Conservation (phyloP, 176 grass and related monocot species). For the Bonia amplexicaulis region DNA sequence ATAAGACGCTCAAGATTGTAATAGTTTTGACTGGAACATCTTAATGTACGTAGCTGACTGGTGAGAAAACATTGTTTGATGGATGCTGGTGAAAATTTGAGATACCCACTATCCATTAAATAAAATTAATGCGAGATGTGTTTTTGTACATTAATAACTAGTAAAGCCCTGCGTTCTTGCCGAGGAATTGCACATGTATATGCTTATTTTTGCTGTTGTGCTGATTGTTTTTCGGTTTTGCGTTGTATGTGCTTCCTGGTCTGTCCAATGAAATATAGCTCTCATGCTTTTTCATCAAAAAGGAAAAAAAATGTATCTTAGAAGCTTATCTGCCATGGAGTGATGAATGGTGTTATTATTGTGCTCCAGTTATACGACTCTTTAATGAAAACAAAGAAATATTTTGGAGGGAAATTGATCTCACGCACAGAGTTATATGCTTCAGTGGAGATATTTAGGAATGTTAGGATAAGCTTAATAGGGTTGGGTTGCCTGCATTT, state of each 20-base stretch:
- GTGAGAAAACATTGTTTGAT: conserved; percentile 28
- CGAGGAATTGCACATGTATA: neutral
- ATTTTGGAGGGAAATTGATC: neutral
- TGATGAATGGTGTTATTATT: neutral
- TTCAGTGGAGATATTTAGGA: neutral
- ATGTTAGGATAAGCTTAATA: neutral
- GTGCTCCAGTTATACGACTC: too few species aligned
- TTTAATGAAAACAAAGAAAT: too few species aligned
- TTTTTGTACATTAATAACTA: neutral
- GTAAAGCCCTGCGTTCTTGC: neutral
- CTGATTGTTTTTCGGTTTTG: neutral
- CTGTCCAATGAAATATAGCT: neutral
- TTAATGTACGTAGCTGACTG: conserved; percentile 5
- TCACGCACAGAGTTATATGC: neutral
- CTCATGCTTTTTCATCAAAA: neutral
- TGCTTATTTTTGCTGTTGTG: neutral
- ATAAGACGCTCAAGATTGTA: conserved; percentile 67
- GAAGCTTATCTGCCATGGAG: neutral
- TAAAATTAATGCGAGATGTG: neutral
- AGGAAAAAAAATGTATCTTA: neutral
- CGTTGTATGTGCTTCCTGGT: neutral
- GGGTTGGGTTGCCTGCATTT: neutral
- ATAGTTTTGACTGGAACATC: conserved; percentile 8
- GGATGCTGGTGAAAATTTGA: conserved; percentile 27
- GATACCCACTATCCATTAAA: conserved; percentile 1